Evolutionary conservation across 805 yeast species (phyloP), one percentile per base, ranked within the genome.

Genomic region (Saturnispora bothae): DNA sequence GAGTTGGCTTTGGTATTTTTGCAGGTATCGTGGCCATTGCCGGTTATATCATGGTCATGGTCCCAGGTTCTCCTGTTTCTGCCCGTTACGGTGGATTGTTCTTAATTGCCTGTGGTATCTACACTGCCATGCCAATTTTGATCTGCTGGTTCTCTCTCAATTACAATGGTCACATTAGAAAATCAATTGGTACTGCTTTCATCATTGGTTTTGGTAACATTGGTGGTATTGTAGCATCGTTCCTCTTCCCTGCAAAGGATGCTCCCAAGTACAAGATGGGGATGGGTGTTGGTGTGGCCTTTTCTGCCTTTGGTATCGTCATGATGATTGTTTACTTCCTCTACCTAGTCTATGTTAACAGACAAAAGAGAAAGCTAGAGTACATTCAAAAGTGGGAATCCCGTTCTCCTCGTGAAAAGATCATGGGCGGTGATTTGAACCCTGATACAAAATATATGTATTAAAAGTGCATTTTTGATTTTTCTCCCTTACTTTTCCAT

Each of bases 131-230:
- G 83, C 85, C 85, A 9, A 47, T 76, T n/a, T 53, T 77, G 14
- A 72, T 78, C 10, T 77, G 84, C 57, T 78, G 84, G 84, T 56
- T 69, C 16, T 65, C 76, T 9, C 60, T 77, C 52, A 78, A 78
- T 50, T 69, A 72, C 42, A 68, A 73, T 7, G 82, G 84, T 9
- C 84, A 78, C 52, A 54, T 68, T 16, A 63, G 83, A 48, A 73
- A 76, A 36, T 60, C 71, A 18, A 56, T 71, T 28, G 61, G 66
- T 39, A 54, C 70, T 17, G 71, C 71, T 0, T 65, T 66, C 45
- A 76, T 73, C 48, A 70, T 78, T 49, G 84, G 84, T 0, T 76
- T 78, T 48, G 85, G 83, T 38, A 78, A 78, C 57, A 76, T 76
- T 49, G 85, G 84, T 33, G 84, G 83, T 43, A 77, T 78, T 48